A percentile compares a stretch with the other conserved stretches of the same genome.
Evolutionary conservation across 805 yeast genomes (phyloP).

Genomic region (Candida endomychidarum): DNA sequence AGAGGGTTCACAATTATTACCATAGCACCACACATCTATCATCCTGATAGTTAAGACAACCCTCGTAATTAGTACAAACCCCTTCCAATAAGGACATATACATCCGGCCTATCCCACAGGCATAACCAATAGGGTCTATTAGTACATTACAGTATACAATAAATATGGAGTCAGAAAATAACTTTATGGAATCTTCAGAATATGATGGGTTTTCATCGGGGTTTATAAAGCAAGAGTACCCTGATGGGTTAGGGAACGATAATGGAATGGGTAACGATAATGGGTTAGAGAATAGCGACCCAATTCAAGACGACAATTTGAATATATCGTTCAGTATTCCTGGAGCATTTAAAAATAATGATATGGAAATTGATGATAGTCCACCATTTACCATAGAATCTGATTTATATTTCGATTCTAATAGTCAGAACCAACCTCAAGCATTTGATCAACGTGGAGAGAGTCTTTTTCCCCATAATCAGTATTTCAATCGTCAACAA

Average conservation of each 20-base stretch:
- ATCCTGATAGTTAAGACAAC: too few species aligned
- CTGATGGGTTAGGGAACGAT: not conserved
- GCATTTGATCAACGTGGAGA: conserved; percentile 8
- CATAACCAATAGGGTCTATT: too few species aligned
- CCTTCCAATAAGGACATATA: too few species aligned
- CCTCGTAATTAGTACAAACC: too few species aligned
- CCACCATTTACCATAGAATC: conserved; percentile 39
- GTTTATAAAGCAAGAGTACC: not conserved
- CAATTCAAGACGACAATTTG: conserved; percentile 1
- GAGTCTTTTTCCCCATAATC: conserved; percentile 16
- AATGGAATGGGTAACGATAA: conserved; percentile 1
- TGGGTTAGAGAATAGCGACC: too few species aligned
- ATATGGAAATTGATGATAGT: conserved; percentile 39
- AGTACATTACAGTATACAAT: too few species aligned
- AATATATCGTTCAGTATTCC: conserved; percentile 19
- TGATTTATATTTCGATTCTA: conserved; percentile 27
- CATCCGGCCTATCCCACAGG: too few species aligned
- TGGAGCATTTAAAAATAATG: conserved; percentile 27
- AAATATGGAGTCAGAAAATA: not conserved
- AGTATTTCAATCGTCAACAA: conserved; percentile 10
- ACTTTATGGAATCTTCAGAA: not conserved
- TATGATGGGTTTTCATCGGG: conserved; percentile 1
- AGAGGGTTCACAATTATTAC: too few species aligned
- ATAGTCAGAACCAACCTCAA: conserved; percentile 4
- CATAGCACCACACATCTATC: not conserved